phyloP scores from a whole-genome alignment of 1,284 basidiomycete genomes.

The Blastosporella zonata region DNA sequence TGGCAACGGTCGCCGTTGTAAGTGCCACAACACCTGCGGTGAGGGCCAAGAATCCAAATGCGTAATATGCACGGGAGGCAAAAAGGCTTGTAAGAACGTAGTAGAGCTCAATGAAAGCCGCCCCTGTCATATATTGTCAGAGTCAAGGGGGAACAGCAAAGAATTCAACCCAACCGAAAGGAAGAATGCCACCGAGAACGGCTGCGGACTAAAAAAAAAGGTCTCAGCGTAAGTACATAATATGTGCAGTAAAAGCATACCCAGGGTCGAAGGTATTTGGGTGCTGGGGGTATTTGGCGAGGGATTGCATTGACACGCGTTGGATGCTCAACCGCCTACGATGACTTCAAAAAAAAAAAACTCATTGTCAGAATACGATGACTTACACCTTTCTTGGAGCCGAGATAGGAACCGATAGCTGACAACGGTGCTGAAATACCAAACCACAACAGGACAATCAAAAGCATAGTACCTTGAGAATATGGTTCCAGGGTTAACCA shows the following conservation, averaged over 20 bases:
- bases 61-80: slow-evolving; percentile 92
- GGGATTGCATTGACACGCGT: slow-evolving; percentile 93
- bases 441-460: slow-evolving; percentile 94
- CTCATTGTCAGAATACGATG: slow-evolving; percentile 3
- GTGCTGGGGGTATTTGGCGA: slow-evolving; percentile 82
- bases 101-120: slow-evolving; percentile 94
- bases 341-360: slow-evolving; percentile 7
- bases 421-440: slow-evolving; percentile 89
- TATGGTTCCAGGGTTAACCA: background rate
- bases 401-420: slow-evolving; percentile 72
- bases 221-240: slow-evolving; percentile 14
- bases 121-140: slow-evolving; percentile 46
- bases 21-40: slow-evolving; percentile 84
- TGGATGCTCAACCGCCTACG: slow-evolving; percentile 70
- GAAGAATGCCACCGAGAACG: slow-evolving; percentile 86
- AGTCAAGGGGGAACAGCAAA: background rate
- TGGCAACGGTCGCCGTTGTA: slow-evolving; percentile 88
- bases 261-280: slow-evolving; percentile 81
- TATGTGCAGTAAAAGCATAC: slow-evolving; percentile 36
- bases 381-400: slow-evolving; percentile 84
- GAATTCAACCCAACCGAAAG: slow-evolving; percentile 65
- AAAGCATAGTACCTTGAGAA: slow-evolving; percentile 74
- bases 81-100: slow-evolving; percentile 93
- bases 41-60: slow-evolving; percentile 92
- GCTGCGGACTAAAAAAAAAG: slow-evolving; percentile 57